Evolutionary conservation across 495 filamentous ascomycete species (phyloP).

Genomic region (Xylaria intraflava): DNA sequence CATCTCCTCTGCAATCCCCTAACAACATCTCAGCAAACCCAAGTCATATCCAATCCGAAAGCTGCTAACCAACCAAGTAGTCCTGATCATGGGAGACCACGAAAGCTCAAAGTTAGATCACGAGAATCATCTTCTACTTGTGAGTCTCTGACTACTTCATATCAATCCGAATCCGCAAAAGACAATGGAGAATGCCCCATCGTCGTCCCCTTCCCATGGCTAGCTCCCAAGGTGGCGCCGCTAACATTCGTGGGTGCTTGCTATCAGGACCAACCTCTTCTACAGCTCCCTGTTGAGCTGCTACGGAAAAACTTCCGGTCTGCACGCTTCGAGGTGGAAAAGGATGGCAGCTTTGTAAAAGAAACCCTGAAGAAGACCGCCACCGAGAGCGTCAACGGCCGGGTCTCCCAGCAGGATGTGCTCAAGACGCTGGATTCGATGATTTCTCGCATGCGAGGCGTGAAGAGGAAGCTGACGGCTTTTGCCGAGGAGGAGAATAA

Average conservation of each 20-base stretch:
- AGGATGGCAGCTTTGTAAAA: slow-evolving; percentile 64
- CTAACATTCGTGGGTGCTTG: not conserved
- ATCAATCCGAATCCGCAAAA: not conserved
- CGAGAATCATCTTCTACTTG: slow-evolving; percentile 43
- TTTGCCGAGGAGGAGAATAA: slow-evolving; percentile 71
- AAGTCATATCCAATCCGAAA: not conserved
- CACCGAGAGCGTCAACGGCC: slow-evolving; percentile 56
- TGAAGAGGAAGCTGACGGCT: slow-evolving; percentile 78
- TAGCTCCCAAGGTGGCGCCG: not conserved
- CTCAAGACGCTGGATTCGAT: slow-evolving; percentile 74
- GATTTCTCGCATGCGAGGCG: slow-evolving; percentile 71
- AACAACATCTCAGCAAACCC: no score
- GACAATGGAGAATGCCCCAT: not conserved
- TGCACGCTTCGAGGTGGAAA: slow-evolving; percentile 74
- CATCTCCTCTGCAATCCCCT: no score
- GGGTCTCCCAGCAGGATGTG: slow-evolving; percentile 57
- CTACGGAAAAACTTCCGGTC: slow-evolving; percentile 88
- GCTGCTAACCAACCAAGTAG: not conserved
- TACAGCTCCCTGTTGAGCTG: slow-evolving; percentile 85
- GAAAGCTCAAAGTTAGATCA: slow-evolving; percentile 41
- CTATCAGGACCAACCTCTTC: slow-evolving; percentile 83
- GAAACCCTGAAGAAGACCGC: slow-evolving; percentile 62
- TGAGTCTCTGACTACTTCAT: slow-evolving; percentile 16
- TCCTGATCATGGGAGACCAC: slow-evolving; percentile 36
- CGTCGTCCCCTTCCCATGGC: not conserved